Conservation (phyloP, 208 protist species). For the Porcisia deanei region DNA sequence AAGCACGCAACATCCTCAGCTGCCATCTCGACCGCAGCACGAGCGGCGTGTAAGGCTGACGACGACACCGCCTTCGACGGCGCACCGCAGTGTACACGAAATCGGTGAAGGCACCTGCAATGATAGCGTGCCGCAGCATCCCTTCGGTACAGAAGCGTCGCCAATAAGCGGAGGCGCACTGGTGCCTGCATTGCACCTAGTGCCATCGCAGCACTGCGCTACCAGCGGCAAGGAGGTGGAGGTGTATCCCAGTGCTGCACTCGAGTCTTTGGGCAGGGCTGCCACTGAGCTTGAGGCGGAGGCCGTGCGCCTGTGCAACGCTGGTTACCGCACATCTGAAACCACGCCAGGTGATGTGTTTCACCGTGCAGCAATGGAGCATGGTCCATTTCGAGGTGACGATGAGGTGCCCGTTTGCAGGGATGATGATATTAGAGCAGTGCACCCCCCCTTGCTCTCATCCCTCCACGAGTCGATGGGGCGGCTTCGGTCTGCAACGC, state of each 20-base stretch:
- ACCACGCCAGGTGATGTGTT: not conserved
- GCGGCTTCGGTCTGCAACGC: constrained; percentile 27
- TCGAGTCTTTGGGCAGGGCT: constrained; percentile 17
- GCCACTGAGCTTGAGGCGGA: constrained; percentile 20
- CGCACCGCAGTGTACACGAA: not conserved
- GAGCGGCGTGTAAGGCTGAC: not conserved
- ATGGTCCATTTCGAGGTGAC: not conserved
- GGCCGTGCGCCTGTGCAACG: constrained; percentile 10
- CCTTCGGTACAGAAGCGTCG: not conserved
- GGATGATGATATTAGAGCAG: not conserved
- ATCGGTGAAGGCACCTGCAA: not conserved
- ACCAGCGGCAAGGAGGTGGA: not conserved
- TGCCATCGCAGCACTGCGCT: not conserved
- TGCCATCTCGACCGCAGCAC: not conserved
- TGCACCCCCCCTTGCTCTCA: not conserved
- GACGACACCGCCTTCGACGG: not conserved
- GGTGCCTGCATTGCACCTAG: not conserved
- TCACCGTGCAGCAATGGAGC: not conserved
- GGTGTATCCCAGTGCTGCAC: constrained; percentile 18
- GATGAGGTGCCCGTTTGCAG: not conserved
- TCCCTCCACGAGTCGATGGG: constrained; percentile 19
- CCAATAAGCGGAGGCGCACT: not conserved
- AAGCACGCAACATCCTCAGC: not conserved
- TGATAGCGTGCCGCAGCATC: not conserved
- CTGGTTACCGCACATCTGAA: not conserved